phyloP scores from a whole-genome alignment of 1,284 basidiomycete species.

The Cronartium quercuum region DNA sequence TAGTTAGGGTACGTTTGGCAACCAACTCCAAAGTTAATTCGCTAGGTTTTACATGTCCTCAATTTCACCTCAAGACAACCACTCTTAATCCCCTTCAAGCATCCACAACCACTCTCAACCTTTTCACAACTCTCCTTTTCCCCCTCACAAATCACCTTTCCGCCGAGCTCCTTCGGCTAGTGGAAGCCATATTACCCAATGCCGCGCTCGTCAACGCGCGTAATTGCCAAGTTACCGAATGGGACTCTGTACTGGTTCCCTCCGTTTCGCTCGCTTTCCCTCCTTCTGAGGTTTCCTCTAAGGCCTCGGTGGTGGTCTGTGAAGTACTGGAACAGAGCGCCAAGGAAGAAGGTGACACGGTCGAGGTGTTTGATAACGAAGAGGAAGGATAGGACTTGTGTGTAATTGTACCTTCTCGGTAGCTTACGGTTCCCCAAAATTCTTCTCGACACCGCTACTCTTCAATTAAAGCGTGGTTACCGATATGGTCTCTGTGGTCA shows the following conservation, averaged over 20 bases:
- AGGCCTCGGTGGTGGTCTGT: constrained; percentile 64
- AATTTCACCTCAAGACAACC: too few species aligned
- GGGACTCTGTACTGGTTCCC: constrained; percentile 69
- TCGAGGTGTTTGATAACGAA: constrained; percentile 71
- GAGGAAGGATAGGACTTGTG: constrained; percentile 95
- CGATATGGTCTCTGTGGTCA: constrained; percentile 97
- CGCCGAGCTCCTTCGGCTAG: too few species aligned
- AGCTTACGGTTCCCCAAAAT: constrained; percentile 98
- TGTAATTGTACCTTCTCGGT: constrained; percentile 97
- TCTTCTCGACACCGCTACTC: constrained; percentile 86
- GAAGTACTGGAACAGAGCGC: constrained; percentile 87
- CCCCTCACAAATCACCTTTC: too few species aligned
- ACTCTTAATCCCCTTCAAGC: too few species aligned
- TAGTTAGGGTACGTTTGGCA: too few species aligned
- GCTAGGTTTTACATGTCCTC: too few species aligned
- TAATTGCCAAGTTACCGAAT: constrained; percentile 82
- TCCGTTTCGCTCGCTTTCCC: constrained; percentile 66
- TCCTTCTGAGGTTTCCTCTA: constrained; percentile 54
- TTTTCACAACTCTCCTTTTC: too few species aligned
- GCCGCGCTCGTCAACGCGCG: constrained; percentile 79
- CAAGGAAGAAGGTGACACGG: constrained; percentile 66
- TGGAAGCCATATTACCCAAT: too few species aligned
- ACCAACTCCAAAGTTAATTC: too few species aligned
- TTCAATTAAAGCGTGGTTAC: constrained; percentile 96
- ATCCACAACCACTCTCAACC: too few species aligned